Conservation (phyloP, 139 green algal genomes). For the Coccomyxa sp. region DNA sequence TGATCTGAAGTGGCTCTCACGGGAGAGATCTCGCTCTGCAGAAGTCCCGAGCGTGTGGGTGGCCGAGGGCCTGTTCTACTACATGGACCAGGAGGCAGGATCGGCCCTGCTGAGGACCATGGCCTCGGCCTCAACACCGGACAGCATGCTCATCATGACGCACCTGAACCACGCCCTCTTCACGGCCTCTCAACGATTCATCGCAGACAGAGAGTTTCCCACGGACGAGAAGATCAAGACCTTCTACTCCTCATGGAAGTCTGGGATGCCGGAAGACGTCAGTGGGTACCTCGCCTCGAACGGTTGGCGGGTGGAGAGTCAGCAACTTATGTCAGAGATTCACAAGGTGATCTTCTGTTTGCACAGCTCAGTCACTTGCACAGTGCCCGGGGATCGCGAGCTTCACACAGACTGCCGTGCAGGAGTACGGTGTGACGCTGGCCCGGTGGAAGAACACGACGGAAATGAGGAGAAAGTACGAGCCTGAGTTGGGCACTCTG, state of each 20-base stretch:
- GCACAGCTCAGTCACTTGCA: background rate
- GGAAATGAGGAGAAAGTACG: background rate
- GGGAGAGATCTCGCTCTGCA: background rate
- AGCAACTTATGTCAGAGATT: background rate
- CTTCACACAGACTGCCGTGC: background rate
- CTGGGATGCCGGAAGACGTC: background rate
- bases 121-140: background rate
- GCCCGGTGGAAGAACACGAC: background rate
- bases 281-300: background rate
- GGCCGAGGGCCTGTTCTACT: background rate
- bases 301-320: background rate
- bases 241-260: background rate
- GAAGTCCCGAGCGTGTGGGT: background rate
- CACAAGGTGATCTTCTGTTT: background rate
- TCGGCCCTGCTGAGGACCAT: background rate
- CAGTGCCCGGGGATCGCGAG: background rate
- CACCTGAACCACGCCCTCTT: background rate
- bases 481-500: background rate
- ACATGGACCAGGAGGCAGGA: background rate
- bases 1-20: too few species aligned
- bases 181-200: background rate
- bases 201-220: background rate
- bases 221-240: slow-evolving; percentile 1
- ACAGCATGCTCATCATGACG: slow-evolving; percentile 2
- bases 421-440: background rate